Conservation (phyloP, 2,329 filamentous ascomycete species). For the Fusarium solani-melongenae region DNA sequence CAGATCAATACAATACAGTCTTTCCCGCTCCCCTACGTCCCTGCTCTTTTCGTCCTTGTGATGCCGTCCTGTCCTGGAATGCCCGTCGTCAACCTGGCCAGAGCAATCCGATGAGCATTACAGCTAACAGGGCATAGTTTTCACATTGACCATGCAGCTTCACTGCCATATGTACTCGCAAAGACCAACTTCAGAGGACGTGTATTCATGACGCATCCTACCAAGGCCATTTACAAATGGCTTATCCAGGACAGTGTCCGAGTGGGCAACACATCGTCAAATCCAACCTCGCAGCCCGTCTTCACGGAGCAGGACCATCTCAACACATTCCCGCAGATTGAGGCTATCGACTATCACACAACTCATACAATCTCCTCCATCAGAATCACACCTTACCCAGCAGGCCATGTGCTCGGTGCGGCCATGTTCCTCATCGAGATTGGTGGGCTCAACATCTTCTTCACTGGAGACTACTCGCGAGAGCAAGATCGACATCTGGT, state of each 20-base stretch:
- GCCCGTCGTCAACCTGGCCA: conserved; percentile 21
- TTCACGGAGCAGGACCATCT: conserved; percentile 97
- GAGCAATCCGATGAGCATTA: conserved; percentile 19
- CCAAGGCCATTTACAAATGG: conserved; percentile 99
- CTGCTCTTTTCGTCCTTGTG: conserved; percentile 40
- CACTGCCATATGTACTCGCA: conserved; percentile 94
- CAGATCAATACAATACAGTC: conserved; percentile 55
- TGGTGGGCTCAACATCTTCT: conserved; percentile 94
- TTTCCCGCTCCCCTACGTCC: conserved; percentile 39
- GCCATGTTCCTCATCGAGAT: conserved; percentile 99
- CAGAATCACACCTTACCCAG: conserved; percentile 95
- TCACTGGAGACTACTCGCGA: conserved; percentile 96
- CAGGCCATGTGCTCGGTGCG: conserved; percentile 96
- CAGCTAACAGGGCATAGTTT: conserved; percentile 72
- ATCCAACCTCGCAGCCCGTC: conserved; percentile 76
- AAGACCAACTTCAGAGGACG: conserved; percentile 98
- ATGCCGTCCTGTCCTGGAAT: conserved; percentile 41
- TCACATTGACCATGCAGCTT: conserved; percentile 97
- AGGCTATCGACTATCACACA: conserved; percentile 98
- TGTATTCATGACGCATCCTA: conserved; percentile 99
- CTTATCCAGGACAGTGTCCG: conserved; percentile 96
- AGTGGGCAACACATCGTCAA: conserved; percentile 78
- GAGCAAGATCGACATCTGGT: conserved; percentile 97
- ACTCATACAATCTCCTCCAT: conserved; percentile 98
- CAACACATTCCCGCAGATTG: conserved; percentile 91